Evolutionary conservation across 2,329 filamentous ascomycete genomes (phyloP).

Genomic region (Xylaria sp.): DNA sequence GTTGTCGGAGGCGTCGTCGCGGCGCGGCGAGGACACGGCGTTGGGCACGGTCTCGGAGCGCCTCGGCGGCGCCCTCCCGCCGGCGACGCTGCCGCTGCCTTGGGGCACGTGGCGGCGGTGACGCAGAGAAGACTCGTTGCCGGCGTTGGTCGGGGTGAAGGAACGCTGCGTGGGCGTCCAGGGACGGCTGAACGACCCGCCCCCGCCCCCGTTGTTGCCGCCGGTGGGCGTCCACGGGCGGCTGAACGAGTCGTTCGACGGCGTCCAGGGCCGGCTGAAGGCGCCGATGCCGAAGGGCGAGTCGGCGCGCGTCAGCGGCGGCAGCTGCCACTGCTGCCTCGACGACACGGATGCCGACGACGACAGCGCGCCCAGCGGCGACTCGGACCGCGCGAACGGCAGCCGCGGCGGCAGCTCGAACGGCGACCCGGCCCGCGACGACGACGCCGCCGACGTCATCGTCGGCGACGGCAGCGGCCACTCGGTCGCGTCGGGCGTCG

Average conservation of each 20-base stretch:
- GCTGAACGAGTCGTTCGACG: constrained; percentile 15
- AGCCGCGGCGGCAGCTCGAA: constrained; percentile 20
- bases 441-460: constrained; percentile 5
- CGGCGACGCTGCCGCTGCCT: too few relatives aligned
- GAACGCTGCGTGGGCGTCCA: constrained; percentile 18
- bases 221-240: constrained; percentile 26
- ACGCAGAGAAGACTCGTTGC: too few relatives aligned
- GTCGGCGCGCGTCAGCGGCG: too few relatives aligned
- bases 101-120: too few relatives aligned
- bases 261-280: not conserved
- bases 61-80: constrained; percentile 6
- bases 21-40: constrained; percentile 7
- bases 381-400: constrained; percentile 25
- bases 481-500: constrained; percentile 19
- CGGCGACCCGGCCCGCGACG: constrained; percentile 11
- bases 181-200: constrained; percentile 22
- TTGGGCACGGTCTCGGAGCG: constrained; percentile 23
- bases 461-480: constrained; percentile 25
- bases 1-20: constrained; percentile 3
- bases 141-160: constrained; percentile 5
- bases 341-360: too few relatives aligned
- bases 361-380: too few relatives aligned
- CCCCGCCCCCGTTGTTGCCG: too few relatives aligned
- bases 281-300: not conserved
- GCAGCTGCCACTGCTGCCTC: too few relatives aligned